Evolutionary conservation across 345 rosid genomes (phyloP).

Genomic region (Bruguiera sexangula): DNA sequence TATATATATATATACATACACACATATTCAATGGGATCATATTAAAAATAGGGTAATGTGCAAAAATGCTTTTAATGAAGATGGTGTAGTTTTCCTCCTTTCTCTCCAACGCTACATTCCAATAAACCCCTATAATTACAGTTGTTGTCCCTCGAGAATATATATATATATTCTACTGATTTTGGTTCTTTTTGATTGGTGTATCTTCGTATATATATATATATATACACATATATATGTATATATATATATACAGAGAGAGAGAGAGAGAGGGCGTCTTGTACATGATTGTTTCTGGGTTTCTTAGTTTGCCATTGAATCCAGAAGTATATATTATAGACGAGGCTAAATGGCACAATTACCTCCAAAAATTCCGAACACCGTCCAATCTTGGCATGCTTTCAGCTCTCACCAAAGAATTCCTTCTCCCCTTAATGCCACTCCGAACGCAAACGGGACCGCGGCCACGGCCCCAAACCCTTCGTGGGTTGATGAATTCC

Average conservation of each 20-base stretch:
- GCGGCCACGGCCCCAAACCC: slow-evolving; percentile 17
- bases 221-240: too few species aligned
- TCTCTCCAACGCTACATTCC: neutral
- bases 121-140: too few species aligned
- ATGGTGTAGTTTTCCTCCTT: neutral
- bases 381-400: slow-evolving; percentile 70
- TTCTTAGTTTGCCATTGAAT: too few species aligned
- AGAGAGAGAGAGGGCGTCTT: too few species aligned
- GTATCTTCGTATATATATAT: too few species aligned
- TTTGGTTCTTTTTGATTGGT: too few species aligned
- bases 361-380: slow-evolving; percentile 88
- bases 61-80: neutral
- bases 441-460: slow-evolving; percentile 3
- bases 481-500: slow-evolving; percentile 35
- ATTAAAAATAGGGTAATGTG: neutral
- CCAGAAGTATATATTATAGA: too few species aligned
- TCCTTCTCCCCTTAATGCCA: slow-evolving; percentile 19
- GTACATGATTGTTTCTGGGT: too few species aligned
- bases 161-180: too few species aligned
- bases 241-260: too few species aligned
- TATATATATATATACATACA: too few species aligned
- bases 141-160: too few species aligned
- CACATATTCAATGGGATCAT: neutral
- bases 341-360: slow-evolving; percentile 62
- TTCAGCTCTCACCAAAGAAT: slow-evolving; percentile 43